These are phyloP conservation scores for Irpex lacteus DNA, from an alignment of 1,284 basidiomycete genomes.

Conservation along the genomic window DNA sequence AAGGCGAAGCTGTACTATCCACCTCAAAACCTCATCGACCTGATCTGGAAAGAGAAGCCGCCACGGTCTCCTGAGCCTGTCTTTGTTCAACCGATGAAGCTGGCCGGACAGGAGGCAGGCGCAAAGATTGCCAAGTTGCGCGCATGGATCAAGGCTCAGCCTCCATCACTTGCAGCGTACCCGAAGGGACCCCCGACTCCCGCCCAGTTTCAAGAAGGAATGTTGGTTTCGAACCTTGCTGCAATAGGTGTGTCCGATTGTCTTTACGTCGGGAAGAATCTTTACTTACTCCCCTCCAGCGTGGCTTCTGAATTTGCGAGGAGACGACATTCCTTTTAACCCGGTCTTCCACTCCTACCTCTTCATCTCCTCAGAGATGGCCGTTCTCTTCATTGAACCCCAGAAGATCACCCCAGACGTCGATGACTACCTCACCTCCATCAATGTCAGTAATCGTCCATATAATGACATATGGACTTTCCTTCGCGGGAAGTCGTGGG, in stretches of 20 bases:
- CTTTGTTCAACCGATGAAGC: conserved; percentile 74
- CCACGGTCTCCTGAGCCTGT: conserved; percentile 65
- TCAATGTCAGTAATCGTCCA: conserved; percentile 58
- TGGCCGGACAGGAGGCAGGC: conserved; percentile 61
- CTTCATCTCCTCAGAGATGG: conserved; percentile 60
- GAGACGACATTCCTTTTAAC: conserved; percentile 83
- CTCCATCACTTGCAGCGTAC: conserved; percentile 58
- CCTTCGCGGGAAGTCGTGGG: conserved; percentile 70
- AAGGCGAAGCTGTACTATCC: conserved; percentile 67
- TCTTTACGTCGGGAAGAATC: neutral
- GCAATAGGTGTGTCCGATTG: conserved; percentile 51
- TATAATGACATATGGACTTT: conserved; percentile 86
- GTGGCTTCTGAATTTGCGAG: conserved; percentile 82
- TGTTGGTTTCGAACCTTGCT: conserved; percentile 59
- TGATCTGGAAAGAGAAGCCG: conserved; percentile 78
- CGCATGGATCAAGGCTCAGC: conserved; percentile 60
- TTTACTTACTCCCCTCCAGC: conserved; percentile 39
- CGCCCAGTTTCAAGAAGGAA: conserved; percentile 62
- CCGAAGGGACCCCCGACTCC: conserved; percentile 59
- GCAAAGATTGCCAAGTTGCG: conserved; percentile 59
- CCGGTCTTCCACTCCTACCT: conserved; percentile 87
- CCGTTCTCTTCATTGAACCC: conserved; percentile 69
- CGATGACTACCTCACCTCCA: conserved; percentile 52
- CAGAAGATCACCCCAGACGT: conserved; percentile 57
- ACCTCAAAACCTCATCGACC: conserved; percentile 83